These are phyloP conservation scores for Mycena metata DNA, from an alignment of 768 basidiomycete species.

Conservation along the genomic window DNA sequence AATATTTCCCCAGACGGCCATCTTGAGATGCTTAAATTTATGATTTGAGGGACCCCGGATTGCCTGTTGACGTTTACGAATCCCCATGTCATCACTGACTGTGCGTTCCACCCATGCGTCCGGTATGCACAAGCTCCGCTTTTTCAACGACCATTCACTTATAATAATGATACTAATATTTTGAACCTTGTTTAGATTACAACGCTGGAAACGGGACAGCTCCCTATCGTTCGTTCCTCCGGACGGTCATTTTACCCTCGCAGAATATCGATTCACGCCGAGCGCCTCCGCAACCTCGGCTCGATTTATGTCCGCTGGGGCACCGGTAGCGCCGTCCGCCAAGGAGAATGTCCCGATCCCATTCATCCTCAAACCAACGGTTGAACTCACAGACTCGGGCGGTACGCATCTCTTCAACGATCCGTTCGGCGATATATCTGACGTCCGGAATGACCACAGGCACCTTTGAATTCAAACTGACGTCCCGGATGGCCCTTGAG, in stretches of 20 bases:
- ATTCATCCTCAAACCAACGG: slow-evolving; percentile 62
- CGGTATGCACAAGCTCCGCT: slow-evolving; percentile 61
- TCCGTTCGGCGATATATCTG: slow-evolving; percentile 1
- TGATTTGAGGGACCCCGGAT: slow-evolving; percentile 84
- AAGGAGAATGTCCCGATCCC: slow-evolving; percentile 67
- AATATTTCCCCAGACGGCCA: not conserved
- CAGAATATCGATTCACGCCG: slow-evolving; percentile 82
- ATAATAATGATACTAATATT: slow-evolving; percentile 1
- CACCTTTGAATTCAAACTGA: slow-evolving; percentile 72
- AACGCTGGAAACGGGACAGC: slow-evolving; percentile 83
- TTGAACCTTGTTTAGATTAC: slow-evolving; percentile 63
- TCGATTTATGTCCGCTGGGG: slow-evolving; percentile 41
- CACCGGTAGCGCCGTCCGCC: slow-evolving; percentile 38
- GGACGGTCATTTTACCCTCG: slow-evolving; percentile 87
- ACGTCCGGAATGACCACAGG: slow-evolving; percentile 50
- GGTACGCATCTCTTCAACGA: slow-evolving; percentile 47
- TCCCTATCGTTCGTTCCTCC: slow-evolving; percentile 93
- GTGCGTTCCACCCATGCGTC: slow-evolving; percentile 93
- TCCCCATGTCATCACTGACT: slow-evolving; percentile 78
- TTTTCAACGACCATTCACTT: slow-evolving; percentile 14
- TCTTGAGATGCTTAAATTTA: slow-evolving; percentile 21
- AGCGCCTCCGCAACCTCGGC: slow-evolving; percentile 50
- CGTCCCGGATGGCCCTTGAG: slow-evolving; percentile 78
- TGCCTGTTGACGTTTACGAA: slow-evolving; percentile 83
- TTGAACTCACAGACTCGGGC: slow-evolving; percentile 58